Percentiles rank a stretch among this genome's conserved stretches.
Conservation (phyloP, 495 filamentous ascomycete genomes). For the Tuber melanosporum region DNA sequence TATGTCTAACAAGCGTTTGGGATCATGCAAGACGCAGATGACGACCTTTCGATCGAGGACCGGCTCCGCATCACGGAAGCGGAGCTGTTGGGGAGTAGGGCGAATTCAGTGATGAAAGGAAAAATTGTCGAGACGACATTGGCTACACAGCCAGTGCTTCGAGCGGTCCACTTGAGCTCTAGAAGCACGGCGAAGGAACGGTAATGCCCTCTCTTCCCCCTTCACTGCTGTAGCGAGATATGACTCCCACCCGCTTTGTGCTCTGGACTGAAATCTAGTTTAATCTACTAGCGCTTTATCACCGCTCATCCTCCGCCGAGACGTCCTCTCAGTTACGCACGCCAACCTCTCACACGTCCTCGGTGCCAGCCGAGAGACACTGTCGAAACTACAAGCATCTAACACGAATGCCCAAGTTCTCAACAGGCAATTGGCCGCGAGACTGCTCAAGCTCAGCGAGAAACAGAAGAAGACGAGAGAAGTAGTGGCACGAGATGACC, state of each 20-base stretch:
- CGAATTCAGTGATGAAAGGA: slow-evolving; percentile 37
- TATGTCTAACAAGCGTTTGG: neutral
- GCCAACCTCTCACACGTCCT: slow-evolving; percentile 38
- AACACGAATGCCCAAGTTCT: slow-evolving; percentile 17
- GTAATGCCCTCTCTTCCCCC: slow-evolving; percentile 14
- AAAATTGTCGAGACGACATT: slow-evolving; percentile 37
- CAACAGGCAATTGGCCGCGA: slow-evolving; percentile 21
- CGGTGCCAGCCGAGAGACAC: slow-evolving; percentile 16
- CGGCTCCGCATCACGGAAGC: slow-evolving; percentile 17
- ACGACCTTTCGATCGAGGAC: slow-evolving; percentile 13
- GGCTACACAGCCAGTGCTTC: slow-evolving; percentile 34
- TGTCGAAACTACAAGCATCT: slow-evolving; percentile 23
- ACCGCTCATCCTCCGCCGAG: slow-evolving; percentile 36
- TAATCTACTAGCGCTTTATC: slow-evolving; percentile 25
- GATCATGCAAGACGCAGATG: slow-evolving; percentile 5
- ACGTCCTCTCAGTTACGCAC: slow-evolving; percentile 36
- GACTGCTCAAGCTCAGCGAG: slow-evolving; percentile 21
- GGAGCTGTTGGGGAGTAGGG: slow-evolving; percentile 29
- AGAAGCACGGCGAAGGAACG: slow-evolving; percentile 32
- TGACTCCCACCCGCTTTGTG: slow-evolving; percentile 8
- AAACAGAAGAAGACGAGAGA: slow-evolving; percentile 22
- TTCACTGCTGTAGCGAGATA: neutral
- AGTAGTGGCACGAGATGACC: slow-evolving; percentile 10
- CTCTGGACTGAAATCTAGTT: slow-evolving; percentile 10
- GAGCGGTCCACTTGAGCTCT: slow-evolving; percentile 28